These are phyloP conservation scores for Pugionium dolabratum DNA, from an alignment of 345 rosid species.

Conservation along the genomic window DNA sequence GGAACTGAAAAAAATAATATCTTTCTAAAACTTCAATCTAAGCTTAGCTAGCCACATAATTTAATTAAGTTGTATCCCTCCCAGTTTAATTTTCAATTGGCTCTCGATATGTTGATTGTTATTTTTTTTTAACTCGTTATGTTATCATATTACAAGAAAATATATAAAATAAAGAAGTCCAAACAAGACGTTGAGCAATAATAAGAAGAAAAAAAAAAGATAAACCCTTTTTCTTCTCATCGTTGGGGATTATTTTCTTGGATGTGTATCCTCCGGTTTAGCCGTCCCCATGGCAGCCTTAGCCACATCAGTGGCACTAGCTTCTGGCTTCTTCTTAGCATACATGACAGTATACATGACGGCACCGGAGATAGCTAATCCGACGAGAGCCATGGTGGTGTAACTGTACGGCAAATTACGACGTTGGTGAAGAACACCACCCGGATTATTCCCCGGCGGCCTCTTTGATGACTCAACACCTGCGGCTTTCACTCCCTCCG, in stretches of 20 bases:
- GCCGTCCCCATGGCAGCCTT: slow-evolving; percentile 49
- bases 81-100: neutral
- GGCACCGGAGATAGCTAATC: slow-evolving; percentile 53
- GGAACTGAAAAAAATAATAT: neutral
- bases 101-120: neutral
- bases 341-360: slow-evolving; percentile 54
- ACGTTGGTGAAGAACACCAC: slow-evolving; percentile 67
- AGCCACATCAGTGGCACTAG: slow-evolving; percentile 55
- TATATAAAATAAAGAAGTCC: neutral
- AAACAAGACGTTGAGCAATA: slow-evolving; percentile 15
- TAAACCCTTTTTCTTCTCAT: neutral
- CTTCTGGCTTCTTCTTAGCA: slow-evolving; percentile 60
- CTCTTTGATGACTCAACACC: slow-evolving; percentile 57
- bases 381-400: slow-evolving; percentile 53
- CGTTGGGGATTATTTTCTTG: slow-evolving; percentile 44
- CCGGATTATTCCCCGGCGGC: slow-evolving; percentile 61
- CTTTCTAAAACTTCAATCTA: neutral
- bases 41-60: neutral
- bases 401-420: slow-evolving; percentile 55
- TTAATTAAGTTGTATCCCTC: neutral
- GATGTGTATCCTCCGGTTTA: slow-evolving; percentile 55
- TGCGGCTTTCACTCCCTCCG: slow-evolving; percentile 55
- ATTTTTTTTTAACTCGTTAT: slow-evolving; percentile 1
- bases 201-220: slow-evolving; percentile 1
- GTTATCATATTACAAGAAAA: slow-evolving; percentile 21